A percentile compares a stretch with the other conserved stretches of the same genome.
Conservation (phyloP, 176 grass and related monocot genomes). For the Alloteropsis semialata region DNA sequence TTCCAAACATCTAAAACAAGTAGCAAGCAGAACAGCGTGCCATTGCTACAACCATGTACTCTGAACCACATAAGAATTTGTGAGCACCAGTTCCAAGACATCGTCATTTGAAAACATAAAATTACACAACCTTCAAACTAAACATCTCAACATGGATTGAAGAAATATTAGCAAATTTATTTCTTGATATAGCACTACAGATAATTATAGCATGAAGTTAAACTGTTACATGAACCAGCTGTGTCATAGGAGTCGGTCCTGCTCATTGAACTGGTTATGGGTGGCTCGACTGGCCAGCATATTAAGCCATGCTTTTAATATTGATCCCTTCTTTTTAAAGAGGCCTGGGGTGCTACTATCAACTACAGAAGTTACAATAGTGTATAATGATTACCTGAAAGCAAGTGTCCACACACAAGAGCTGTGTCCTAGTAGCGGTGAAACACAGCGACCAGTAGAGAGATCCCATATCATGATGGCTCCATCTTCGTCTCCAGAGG, state of each 20-base stretch:
- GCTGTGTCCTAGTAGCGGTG: slow-evolving; percentile 75
- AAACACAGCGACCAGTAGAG: slow-evolving; percentile 65
- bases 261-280: slow-evolving; percentile 4
- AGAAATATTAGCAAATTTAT: not conserved
- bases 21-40: not conserved
- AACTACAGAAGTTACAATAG: not conserved
- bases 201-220: too few relatives aligned
- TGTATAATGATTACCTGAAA: slow-evolving; percentile 63
- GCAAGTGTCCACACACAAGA: slow-evolving; percentile 94
- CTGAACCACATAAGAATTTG: not conserved
- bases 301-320: not conserved
- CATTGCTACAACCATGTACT: too few relatives aligned
- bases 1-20: not conserved
- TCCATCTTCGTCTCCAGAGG: slow-evolving; percentile 96
- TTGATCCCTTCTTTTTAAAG: not conserved
- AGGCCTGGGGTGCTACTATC: not conserved
- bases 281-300: not conserved
- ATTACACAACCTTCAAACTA: not conserved
- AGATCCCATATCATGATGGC: slow-evolving; percentile 98
- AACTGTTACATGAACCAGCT: not conserved
- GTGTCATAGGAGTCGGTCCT: not conserved
- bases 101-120: too few relatives aligned
- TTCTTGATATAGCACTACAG: not conserved
- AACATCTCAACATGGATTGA: not conserved
- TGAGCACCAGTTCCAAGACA: too few relatives aligned